A percentile compares a stretch with the other conserved stretches of the same genome.
Conservation (phyloP, 75 land plant species). For the Pinus taeda region DNA sequence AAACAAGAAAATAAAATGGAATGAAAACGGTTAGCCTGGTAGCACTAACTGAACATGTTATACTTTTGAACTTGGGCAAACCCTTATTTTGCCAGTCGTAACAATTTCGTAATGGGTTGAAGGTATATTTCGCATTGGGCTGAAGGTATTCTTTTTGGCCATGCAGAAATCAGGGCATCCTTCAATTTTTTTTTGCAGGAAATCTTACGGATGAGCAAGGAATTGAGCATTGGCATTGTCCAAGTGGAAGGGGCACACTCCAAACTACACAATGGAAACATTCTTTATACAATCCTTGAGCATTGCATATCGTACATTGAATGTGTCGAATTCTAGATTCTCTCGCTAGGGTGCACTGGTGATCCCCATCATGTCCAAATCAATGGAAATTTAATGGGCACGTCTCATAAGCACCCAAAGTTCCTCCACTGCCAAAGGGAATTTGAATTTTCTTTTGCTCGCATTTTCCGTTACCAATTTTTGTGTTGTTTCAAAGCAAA, state of each 20-base stretch:
- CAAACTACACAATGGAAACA: slow-evolving; percentile 87
- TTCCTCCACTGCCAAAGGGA: slow-evolving; percentile 27
- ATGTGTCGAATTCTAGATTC: slow-evolving; percentile 57
- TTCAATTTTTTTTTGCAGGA: neutral
- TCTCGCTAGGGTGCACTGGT: slow-evolving; percentile 84
- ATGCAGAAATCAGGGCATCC: too few relatives aligned
- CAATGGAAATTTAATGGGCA: slow-evolving; percentile 82
- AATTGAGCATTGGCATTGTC: slow-evolving; percentile 37
- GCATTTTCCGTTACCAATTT: neutral
- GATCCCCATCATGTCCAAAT: slow-evolving; percentile 88
- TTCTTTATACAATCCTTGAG: slow-evolving; percentile 81
- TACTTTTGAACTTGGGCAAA: too few relatives aligned
- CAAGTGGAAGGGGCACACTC: slow-evolving; percentile 91
- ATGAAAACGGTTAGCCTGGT: too few relatives aligned
- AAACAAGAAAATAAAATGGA: too few relatives aligned
- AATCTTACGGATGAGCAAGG: slow-evolving; percentile 64
- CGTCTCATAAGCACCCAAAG: slow-evolving; percentile 43
- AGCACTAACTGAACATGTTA: too few relatives aligned
- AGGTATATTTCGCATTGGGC: too few relatives aligned
- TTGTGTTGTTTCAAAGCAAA: too few relatives aligned
- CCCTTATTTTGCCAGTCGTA: too few relatives aligned
- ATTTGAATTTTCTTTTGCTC: slow-evolving; percentile 26
- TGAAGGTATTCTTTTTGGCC: too few relatives aligned
- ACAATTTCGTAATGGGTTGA: too few relatives aligned
- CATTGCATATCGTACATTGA: slow-evolving; percentile 66